Evolutionary conservation across 1,284 basidiomycete genomes (phyloP).

Genomic region (Trichosporon ovoides): DNA sequence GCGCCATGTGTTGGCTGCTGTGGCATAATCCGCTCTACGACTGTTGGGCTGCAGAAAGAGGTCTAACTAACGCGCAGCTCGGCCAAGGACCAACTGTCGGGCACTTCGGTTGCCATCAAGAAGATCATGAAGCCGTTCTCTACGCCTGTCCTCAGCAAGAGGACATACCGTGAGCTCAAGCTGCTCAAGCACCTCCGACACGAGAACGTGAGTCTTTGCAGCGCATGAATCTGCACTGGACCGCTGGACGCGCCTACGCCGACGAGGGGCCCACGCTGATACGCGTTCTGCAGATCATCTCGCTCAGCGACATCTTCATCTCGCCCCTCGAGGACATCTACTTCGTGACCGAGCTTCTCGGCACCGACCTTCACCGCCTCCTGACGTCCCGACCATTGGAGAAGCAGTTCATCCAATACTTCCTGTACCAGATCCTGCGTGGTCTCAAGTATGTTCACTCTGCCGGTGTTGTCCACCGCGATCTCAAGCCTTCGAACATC

Average conservation of each 20-base stretch:
- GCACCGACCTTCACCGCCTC: slow-evolving; percentile 94
- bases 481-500: slow-evolving; percentile 99
- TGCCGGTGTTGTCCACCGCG: slow-evolving; percentile 96
- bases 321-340: slow-evolving; percentile 97
- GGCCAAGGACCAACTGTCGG: slow-evolving; percentile 94
- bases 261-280: background rate
- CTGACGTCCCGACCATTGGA: slow-evolving; percentile 94
- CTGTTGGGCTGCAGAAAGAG: background rate
- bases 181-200: slow-evolving; percentile 98
- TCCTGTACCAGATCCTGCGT: slow-evolving; percentile 96
- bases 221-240: background rate
- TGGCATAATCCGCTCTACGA: background rate
- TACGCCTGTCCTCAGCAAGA: slow-evolving; percentile 94
- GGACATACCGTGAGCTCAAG: slow-evolving; percentile 97
- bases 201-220: slow-evolving; percentile 70
- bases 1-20: background rate
- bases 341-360: slow-evolving; percentile 98
- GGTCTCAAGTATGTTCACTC: slow-evolving; percentile 99
- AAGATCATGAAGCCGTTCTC: slow-evolving; percentile 99
- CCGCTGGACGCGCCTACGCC: background rate
- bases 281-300: slow-evolving; percentile 71
- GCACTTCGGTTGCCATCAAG: slow-evolving; percentile 92
- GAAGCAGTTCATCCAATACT: slow-evolving; percentile 99
- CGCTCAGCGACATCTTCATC: slow-evolving; percentile 97
- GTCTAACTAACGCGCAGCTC: slow-evolving; percentile 58